Base-by-base conservation (phyloP, 1,139 yeast species). In the Suhomyces terraborum region DNA sequence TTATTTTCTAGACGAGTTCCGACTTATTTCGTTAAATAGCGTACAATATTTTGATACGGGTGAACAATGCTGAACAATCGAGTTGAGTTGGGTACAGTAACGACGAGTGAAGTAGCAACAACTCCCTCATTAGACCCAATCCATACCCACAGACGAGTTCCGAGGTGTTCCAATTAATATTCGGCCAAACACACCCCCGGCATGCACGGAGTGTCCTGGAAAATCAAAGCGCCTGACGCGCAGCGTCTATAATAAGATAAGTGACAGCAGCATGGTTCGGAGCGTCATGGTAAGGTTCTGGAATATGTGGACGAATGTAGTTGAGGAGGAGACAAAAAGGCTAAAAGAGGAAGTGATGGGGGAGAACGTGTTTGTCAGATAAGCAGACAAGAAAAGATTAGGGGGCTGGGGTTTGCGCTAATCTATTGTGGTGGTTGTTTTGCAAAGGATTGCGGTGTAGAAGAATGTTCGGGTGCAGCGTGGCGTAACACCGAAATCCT, bases 391-490 rank as follows among this genome's bases (percentile, higher is more conserved):
- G n/a, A n/a, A n/a, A n/a, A n/a, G n/a, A n/a, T n/a, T n/a, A n/a
- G n/a, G n/a, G n/a, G n/a, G n/a, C n/a, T n/a, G n/a, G n/a, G n/a
- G n/a, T n/a, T n/a, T n/a, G n/a, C n/a, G n/a, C n/a, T n/a, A n/a
- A n/a, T n/a, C n/a, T n/a, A n/a, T n/a, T n/a, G n/a, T n/a, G n/a
- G n/a, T n/a, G n/a, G n/a, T n/a, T n/a, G 13, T 24, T 24, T 24
- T 16, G 16, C 12, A 16, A 24, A 24, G 12, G 13, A 12, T 24
- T 24, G 32, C 23, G n/a, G 16, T 19, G 19, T 27, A 16, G 30
- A 13, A 26, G 29, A 27, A 14, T 17, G 30, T 37, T 37, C 40
- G 9, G 8, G 32, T 32, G 40, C 40, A 37, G 36, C 27, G 27
- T 37, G 40, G 40, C 40, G 27, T 32, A 25, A 22, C 26, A 17